These are phyloP conservation scores for Polyporus tsugae DNA, from an alignment of 1,284 basidiomycete genomes.

Conservation along the genomic window DNA sequence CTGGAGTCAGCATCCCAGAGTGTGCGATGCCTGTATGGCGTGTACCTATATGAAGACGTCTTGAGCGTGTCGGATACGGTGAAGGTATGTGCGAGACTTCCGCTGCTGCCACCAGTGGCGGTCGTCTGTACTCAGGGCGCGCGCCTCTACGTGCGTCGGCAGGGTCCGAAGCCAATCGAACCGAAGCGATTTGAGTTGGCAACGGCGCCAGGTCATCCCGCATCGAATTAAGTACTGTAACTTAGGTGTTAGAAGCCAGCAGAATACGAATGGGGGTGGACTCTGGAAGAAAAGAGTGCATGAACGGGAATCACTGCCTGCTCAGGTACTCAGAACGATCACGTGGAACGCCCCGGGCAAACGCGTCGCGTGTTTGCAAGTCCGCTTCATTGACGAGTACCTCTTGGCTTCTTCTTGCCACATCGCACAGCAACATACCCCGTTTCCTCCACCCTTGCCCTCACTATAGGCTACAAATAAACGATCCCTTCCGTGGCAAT, in stretches of 20 bases:
- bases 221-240: too few relatives aligned
- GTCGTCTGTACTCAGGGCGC: too few relatives aligned
- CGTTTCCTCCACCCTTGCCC: neutral
- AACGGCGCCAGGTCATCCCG: neutral
- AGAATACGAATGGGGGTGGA: too few relatives aligned
- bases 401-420: too few relatives aligned
- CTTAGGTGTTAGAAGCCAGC: neutral
- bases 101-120: too few relatives aligned
- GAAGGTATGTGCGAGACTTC: neutral
- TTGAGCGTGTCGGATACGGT: neutral
- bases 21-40: neutral
- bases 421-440: neutral
- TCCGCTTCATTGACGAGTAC: neutral
- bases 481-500: constrained; percentile 16
- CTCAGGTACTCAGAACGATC: neutral
- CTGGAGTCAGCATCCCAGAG: neutral
- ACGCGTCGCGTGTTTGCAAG: neutral
- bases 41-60: neutral
- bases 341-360: neutral
- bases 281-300: too few relatives aligned
- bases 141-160: neutral
- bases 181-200: neutral
- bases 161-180: neutral
- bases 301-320: too few relatives aligned
- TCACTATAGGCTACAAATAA: neutral